A percentile compares a stretch with the other conserved stretches of the same genome.
Conservation (phyloP, 306 rosid genomes). For the Herpetospermum pedunculosum region DNA sequence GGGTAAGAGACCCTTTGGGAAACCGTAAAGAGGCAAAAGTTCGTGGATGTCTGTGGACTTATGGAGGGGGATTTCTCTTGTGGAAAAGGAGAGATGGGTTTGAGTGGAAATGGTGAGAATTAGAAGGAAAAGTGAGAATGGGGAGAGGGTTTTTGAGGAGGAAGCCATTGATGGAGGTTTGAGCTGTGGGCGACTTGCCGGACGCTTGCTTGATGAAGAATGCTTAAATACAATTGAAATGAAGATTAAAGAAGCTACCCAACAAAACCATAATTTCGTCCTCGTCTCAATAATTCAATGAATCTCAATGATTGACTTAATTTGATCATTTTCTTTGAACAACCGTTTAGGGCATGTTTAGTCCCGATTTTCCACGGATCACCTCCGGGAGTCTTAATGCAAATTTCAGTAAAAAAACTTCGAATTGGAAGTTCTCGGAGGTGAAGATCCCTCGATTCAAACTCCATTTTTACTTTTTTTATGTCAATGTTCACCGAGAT, state of each 20-base stretch:
- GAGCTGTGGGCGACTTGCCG: too few species aligned
- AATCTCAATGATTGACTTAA: neutral
- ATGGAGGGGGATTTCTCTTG: neutral
- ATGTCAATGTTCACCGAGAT: too few species aligned
- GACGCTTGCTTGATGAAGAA: neutral
- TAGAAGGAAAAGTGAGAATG: constrained; percentile 12
- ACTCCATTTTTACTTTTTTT: too few species aligned
- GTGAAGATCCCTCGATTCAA: too few species aligned
- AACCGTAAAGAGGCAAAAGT: constrained; percentile 47
- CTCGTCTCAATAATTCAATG: neutral
- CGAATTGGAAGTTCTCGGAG: too few species aligned
- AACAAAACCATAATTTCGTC: neutral
- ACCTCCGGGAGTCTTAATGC: too few species aligned
- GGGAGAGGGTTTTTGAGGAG: neutral
- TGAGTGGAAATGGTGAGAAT: constrained; percentile 13
- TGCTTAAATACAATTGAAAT: neutral
- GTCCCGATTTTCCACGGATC: too few species aligned
- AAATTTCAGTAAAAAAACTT: too few species aligned
- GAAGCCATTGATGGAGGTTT: constrained; percentile 24
- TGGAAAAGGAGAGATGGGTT: constrained; percentile 11
- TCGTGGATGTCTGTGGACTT: constrained; percentile 40
- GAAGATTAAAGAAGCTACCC: too few species aligned
- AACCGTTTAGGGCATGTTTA: too few species aligned
- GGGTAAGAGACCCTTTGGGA: constrained; percentile 69
- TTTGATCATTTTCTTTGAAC: too few species aligned